Percentiles rank a stretch among this genome's conserved stretches.
Conservation (phyloP, 371 early-diverging fungal species). For the Haplosporangium sp. region DNA sequence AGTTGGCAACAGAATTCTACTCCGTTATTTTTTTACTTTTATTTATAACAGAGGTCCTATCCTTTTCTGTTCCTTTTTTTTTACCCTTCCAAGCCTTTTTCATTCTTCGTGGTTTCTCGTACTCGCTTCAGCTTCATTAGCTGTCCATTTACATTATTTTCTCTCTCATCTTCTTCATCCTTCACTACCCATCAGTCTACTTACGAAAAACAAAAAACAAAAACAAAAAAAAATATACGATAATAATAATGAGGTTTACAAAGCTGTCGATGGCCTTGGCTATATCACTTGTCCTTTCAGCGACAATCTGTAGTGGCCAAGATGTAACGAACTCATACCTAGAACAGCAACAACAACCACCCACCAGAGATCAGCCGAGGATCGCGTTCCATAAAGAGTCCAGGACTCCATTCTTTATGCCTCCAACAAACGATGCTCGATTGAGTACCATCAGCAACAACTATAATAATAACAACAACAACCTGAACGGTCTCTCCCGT, state of each 20-base stretch:
- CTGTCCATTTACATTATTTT: neutral
- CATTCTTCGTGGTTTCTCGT: neutral
- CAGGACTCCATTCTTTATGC: neutral
- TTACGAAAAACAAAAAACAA: neutral
- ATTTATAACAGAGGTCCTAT: neutral
- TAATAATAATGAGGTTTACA: conserved; percentile 22
- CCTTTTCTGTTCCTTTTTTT: neutral
- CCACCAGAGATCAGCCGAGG: conserved; percentile 4
- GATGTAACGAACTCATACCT: neutral
- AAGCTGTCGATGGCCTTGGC: conserved; percentile 21
- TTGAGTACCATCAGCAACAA: neutral
- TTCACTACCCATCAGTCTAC: neutral
- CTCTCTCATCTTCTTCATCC: neutral
- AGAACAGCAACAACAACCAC: neutral
- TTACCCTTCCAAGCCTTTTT: neutral
- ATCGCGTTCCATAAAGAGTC: conserved; percentile 11
- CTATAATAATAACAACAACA: neutral
- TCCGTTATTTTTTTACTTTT: no score
- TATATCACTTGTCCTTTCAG: conserved; percentile 9
- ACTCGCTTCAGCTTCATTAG: neutral
- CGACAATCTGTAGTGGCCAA: conserved; percentile 13
- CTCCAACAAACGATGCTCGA: neutral
- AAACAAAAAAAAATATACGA: neutral
- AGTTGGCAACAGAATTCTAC: neutral
- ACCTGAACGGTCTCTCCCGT: no score